Base-by-base conservation (phyloP, 192 early-diverging fungal species). In the Physocladia obscura region DNA sequence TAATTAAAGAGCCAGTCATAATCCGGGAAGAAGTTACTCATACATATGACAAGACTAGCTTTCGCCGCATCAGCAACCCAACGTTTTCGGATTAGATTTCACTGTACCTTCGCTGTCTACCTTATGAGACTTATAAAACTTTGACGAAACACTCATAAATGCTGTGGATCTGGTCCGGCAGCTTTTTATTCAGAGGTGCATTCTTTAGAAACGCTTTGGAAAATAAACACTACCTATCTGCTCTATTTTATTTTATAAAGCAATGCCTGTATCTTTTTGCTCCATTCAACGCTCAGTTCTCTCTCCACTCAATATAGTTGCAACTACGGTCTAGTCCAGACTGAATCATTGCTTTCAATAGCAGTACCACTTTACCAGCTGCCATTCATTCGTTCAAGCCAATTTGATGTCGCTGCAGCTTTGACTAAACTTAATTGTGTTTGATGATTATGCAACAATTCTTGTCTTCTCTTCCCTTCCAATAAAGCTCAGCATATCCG, bases 81-180 rank as follows among this genome's bases (percentile, higher is more conserved):
- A 86, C 85, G 26, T 30, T 35, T 6, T 58, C 49, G 4, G 82
- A 82, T 62, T 88, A 92, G 4, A 84, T 97, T 8, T 93, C 94
- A 21, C 81, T 97, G 47, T 93, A 97, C 73, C 80, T 97, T 47
- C 95, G 95, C 70, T 90, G 91, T 3, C 94, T 93, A 31, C 93
- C 94, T 2, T 92, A 88, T 67, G 75, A 91, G 24, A 83, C 82
- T 36, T 95, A 92, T 79, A 89, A 88, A 65, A 92, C 89, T 11
- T 97, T 94, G 91, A 54, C 90, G 92, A 68, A 51, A 62, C 0
- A 94, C 92, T 0, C 91, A 91, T 19, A 70, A 59, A 31, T 79
- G 85, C 1, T 75, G 89, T 13, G 76, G 76, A 26, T 82, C 82
- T 29, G 87, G 87, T 22, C 73, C 80, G 36, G 88, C 85, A 49